Base-by-base conservation (phyloP, 441 rosid genomes). In the Mallotus repandus region DNA sequence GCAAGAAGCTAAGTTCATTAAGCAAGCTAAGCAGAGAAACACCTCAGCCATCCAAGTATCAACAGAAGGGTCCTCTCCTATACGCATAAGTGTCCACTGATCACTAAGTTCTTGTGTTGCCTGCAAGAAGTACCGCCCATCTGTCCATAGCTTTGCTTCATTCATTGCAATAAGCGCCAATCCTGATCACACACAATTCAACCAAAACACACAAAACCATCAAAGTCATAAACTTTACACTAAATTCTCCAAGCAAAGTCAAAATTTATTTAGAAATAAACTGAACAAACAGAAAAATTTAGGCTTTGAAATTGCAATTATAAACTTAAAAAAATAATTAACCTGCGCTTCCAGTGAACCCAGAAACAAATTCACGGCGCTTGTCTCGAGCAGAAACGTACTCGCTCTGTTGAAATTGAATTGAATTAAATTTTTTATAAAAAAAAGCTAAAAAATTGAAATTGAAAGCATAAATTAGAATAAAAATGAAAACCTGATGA, bases 271-370 rank as follows among this genome's bases (percentile, higher is more conserved):
- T 35, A 35, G 38, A 35, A 35, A 35, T 5, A 35, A 35, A 35
- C 38, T 0, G 5, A 35, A 38, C 41, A 38, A 38, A 38, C 5
- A 38, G 41, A 38, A 38, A 35, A 38, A 38, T 4, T 38, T 0
- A 38, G 7, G 41, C 5, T 0, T 38, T 5, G 5, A 38, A 38
- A 38, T 29, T 29, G 32, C 32, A 29, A 29, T 29, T 29, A 1
- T 29, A 29, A 25, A 29, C 32, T 29, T 29, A 38, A 38, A 38
- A 38, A 38, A 38, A 4, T 38, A 38, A 81, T 83, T 52, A 54
- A 90, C 98, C 97, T 57, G 97, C 93, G 77, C 97, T 96, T 63
- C 97, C 97, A 22, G 81, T 87, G 90, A 96, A 96, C 68, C 94
- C 94, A 68, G 97, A 96, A 48, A 93, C 92, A 79, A 93, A 96